Percentiles rank a stretch among this genome's conserved stretches.
phyloP scores from a whole-genome alignment of 1,139 yeast genomes.

The Blastobotrys buckinghamii region DNA sequence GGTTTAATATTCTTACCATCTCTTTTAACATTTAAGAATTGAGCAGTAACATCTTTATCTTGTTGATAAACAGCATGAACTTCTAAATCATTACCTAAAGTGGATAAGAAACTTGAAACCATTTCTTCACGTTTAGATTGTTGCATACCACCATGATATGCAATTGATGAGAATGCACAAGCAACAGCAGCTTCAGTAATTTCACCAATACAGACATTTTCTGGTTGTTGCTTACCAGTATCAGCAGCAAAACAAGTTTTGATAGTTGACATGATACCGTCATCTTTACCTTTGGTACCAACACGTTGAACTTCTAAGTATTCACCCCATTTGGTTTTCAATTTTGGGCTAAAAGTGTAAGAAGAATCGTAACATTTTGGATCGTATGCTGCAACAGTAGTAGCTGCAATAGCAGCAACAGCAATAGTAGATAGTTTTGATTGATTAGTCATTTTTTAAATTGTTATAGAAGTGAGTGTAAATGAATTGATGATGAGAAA shows the following conservation, averaged over 20 bases:
- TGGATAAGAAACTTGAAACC: background rate
- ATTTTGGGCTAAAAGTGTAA: background rate
- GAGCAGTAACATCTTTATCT: slow-evolving; percentile 5
- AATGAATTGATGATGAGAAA: background rate
- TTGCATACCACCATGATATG: slow-evolving; percentile 5
- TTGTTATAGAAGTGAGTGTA: background rate
- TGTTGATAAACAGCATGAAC: slow-evolving; percentile 6
- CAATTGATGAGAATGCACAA: slow-evolving; percentile 6
- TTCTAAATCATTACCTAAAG: slow-evolving; percentile 2
- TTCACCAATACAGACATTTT: slow-evolving; percentile 3
- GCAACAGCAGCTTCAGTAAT: slow-evolving; percentile 8
- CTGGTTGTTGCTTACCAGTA: slow-evolving; percentile 6
- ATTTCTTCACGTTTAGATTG: slow-evolving; percentile 5
- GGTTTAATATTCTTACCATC: background rate
- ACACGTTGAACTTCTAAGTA: background rate
- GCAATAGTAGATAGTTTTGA: background rate
- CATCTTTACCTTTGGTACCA: background rate
- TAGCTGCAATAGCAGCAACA: background rate
- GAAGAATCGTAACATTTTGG: slow-evolving; percentile 3
- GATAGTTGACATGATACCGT: slow-evolving; percentile 1
- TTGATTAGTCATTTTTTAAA: slow-evolving; percentile 1
- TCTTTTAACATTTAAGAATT: background rate
- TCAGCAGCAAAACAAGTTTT: slow-evolving; percentile 6
- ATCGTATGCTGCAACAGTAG: background rate
- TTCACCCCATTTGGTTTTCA: slow-evolving; percentile 3